Base-by-base conservation (phyloP, 2,329 filamentous ascomycete genomes). In the Pseudogymnoascus sp. region DNA sequence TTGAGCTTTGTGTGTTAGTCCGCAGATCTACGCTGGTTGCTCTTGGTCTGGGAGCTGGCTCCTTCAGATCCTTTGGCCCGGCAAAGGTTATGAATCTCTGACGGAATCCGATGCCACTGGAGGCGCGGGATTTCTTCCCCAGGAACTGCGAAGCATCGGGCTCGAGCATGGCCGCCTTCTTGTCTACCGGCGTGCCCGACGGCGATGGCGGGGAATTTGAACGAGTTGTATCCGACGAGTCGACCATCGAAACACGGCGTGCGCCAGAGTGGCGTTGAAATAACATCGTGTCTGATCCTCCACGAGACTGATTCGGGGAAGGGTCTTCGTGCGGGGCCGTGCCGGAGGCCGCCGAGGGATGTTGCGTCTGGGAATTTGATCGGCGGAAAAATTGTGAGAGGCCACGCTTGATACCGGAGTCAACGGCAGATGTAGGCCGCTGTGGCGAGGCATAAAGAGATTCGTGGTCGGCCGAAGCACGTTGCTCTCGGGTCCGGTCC, bases 161-260 rank as follows among this genome's bases (percentile, higher is more conserved):
- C 48, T 56, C 48, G 48, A 56, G 48, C 48, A 56, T 56, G 13
- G 48, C 13, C 48, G 8, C 10, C 26, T 19, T 34, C 12, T 35
- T 35, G 13, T 56, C 48, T 13, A 10, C 15, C 9, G 48, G 77
- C 13, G 39, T 26, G 15, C 21, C 26, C 45, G 71, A 71, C 5
- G 79, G 80, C 18, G 79, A 81, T 2, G 79, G 77, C 4, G 79
- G 78, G 6, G 77, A 76, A 63, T 75, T 77, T 15, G 77, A 77
- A 57, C 76, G 76, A 18, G 74, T 77, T 10, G 75, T 77, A 38
- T 71, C 72, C 15, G 75, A 74, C 48, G 77, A 76, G 57, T 74
- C 74, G 64, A 75, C 72, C 70, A 77, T 72, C 2, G 78, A 79
- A 70, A 76, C 77, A 45, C 76, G 74, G 21, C 74, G 74, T n/a